Base-by-base conservation (phyloP, 305 asterid genomes). In the Ilex paraguariensis region DNA sequence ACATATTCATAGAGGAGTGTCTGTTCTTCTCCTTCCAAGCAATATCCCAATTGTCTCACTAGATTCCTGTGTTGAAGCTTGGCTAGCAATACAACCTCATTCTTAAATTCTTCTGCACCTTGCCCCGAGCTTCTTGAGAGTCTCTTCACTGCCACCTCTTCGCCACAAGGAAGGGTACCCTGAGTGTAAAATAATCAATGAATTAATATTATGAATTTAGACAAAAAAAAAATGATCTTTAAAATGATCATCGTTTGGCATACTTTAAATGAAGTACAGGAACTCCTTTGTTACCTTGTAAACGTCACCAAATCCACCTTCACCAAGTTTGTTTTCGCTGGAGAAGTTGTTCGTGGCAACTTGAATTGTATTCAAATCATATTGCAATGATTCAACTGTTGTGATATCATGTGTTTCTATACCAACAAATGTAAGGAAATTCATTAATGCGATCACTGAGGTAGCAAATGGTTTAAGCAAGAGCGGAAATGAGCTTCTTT, bases 241-340 rank as follows among this genome's bases (percentile, higher is more conserved):
- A 17, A 17, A 17, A 17, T 1, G 21, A 17, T 17, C 42, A 36
- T 36, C 0, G 5, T 36, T 2, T 2, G 42, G 5, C 42, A 36
- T 0, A 36, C 5, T 36, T 36, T 36, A 36, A 0, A 36, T n/a
- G 7, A 36, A 36, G 42, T 36, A 36, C 8, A 36, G 42, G 0
- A 4, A 36, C 5, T 36, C 42, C 7, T 36, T 36, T 36, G 5
- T 36, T 4, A 36, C 42, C 42, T 36, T 72, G 56, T 77, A 79
- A 16, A 79, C 88, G 3, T 51, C 30, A 1, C 88, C 85, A 61
- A 79, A 82, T 46, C 16, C 52, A 1, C 52, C 16, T 46, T 4
- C 52, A 46, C 52, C 52, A 46, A 46, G 0, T 46, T 46, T 46
- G 52, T 46, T 46, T 3, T 7, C 52, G 5, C 2, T 1, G 5